Evolutionary conservation across 2,329 filamentous ascomycete genomes (phyloP), one percentile per base, ranked within the genome.

Genomic region (Xylaria arbuscula): DNA sequence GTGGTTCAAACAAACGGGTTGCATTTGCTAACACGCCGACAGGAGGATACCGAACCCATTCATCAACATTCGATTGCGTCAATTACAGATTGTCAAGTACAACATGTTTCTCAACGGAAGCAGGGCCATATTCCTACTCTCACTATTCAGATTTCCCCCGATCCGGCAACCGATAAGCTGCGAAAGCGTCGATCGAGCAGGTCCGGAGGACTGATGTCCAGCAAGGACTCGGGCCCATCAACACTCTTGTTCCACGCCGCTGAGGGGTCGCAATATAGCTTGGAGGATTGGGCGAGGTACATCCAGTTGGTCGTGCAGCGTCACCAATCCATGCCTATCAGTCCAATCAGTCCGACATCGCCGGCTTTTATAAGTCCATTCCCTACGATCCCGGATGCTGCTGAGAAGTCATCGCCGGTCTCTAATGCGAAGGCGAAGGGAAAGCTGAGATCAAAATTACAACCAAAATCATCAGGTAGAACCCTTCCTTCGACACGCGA

Each of bases 121-220:
- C 87, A 90, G 73, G 86, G 86, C 0, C 85, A 87, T 11, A 81
- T 86, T 8, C 88, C 88, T 1, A 91, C 89, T 6, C 82, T 91
- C 13, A 81, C 89, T 54, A 76, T 91, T 45, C 86, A 82, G 70
- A 79, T 91, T 56, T 82, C 83, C 24, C 82, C 83, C 22, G 85
- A 86, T 71, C 81, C 84, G 0, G 73, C 78, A 9, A 82, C 84
- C 45, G 88, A 90, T 71, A 90, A 88, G 76, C 81, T 89, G 70
- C 85, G 87, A 64, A 91, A 90, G 73, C 86, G 89, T 58, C 84
- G 89, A 68, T 91, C 89, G 55, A 91, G 89, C 72, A 84, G 89
- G 68, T 87, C 89, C 3, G 85, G 86, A 3, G 87, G 86, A 2
- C 80, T 91, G 24, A 85, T 84, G 10, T 78, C 81, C 7, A 83